Evolutionary conservation across 2,329 filamentous ascomycete genomes (phyloP).

Genomic region (Arthrobotrys sphaeroides): DNA sequence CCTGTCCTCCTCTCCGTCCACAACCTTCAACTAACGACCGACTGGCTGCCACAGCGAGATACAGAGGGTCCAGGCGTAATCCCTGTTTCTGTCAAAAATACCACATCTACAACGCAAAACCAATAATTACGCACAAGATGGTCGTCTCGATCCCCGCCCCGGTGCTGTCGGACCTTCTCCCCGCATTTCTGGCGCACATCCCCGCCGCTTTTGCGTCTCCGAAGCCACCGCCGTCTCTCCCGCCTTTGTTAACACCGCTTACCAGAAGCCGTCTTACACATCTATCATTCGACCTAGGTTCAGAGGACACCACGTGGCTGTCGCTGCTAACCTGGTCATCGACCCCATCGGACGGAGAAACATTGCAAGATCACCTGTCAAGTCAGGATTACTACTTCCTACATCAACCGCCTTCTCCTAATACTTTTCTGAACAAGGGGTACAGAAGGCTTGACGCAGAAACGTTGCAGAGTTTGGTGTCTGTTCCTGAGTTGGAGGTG

Average conservation of each 20-base stretch:
- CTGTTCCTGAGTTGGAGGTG: constrained; percentile 32
- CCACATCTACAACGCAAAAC: not conserved
- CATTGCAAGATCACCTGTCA: constrained; percentile 69
- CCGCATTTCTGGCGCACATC: constrained; percentile 70
- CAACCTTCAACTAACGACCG: not conserved
- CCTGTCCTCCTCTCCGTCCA: too few relatives aligned
- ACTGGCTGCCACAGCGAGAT: too few relatives aligned
- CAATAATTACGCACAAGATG: constrained; percentile 44
- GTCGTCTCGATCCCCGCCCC: constrained; percentile 55
- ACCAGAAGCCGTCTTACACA: constrained; percentile 73
- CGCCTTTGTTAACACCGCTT: constrained; percentile 73
- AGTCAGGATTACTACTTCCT: constrained; percentile 74
- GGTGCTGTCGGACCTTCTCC: constrained; percentile 62
- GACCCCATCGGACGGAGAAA: constrained; percentile 67
- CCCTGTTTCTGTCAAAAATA: constrained; percentile 13
- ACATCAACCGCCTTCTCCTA: constrained; percentile 76
- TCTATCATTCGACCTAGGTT: constrained; percentile 67
- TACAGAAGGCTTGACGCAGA: constrained; percentile 78
- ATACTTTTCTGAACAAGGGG: constrained; percentile 69
- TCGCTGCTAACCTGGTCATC: constrained; percentile 72
- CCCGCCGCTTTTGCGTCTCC: constrained; percentile 70
- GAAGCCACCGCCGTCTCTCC: constrained; percentile 67
- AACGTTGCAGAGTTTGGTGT: constrained; percentile 63
- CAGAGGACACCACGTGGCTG: constrained; percentile 70
- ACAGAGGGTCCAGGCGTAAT: not conserved